These are phyloP conservation scores for Endothia cerciana DNA, from an alignment of 2,329 filamentous ascomycete genomes.

Conservation along the genomic window DNA sequence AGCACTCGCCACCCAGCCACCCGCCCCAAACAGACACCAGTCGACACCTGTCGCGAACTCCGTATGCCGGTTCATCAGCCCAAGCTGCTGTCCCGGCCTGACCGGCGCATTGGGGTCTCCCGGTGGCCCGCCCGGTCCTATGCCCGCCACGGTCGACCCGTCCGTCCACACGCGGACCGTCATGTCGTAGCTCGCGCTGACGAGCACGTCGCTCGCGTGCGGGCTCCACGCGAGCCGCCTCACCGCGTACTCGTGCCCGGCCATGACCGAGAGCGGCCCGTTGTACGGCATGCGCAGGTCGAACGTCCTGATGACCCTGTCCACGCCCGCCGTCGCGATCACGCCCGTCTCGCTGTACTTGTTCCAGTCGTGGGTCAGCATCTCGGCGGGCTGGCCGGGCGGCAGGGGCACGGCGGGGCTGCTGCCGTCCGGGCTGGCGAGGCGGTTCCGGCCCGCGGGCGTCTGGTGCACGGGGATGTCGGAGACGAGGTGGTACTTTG, in stretches of 20 bases:
- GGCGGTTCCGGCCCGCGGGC: conserved; percentile 45
- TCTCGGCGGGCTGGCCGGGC: conserved; percentile 70
- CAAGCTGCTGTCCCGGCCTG: conserved; percentile 71
- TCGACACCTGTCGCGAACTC: conserved; percentile 97
- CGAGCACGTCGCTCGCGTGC: conserved; percentile 83
- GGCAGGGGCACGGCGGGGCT: conserved; percentile 32
- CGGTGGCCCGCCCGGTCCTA: background rate
- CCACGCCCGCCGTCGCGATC: conserved; percentile 87
- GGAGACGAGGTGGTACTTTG: conserved; percentile 83
- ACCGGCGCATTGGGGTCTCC: conserved; percentile 41
- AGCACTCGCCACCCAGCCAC: conserved; percentile 93
- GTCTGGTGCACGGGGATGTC: conserved; percentile 82
- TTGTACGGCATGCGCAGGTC: conserved; percentile 78
- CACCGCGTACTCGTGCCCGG: conserved; percentile 90
- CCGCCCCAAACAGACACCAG: conserved; percentile 95
- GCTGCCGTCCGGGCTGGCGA: conserved; percentile 38
- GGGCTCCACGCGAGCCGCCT: conserved; percentile 88
- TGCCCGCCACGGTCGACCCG: conserved; percentile 47
- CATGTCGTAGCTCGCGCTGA: conserved; percentile 97
- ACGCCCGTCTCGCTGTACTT: conserved; percentile 83
- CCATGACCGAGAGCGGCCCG: conserved; percentile 74
- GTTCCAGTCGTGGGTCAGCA: conserved; percentile 98
- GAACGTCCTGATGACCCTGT: conserved; percentile 84
- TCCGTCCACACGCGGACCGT: conserved; percentile 94
- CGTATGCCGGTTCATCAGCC: conserved; percentile 88